Evolutionary conservation across 2,329 filamentous ascomycete genomes (phyloP), one percentile per base, ranked within the genome.

Genomic region (Metarhizium album): DNA sequence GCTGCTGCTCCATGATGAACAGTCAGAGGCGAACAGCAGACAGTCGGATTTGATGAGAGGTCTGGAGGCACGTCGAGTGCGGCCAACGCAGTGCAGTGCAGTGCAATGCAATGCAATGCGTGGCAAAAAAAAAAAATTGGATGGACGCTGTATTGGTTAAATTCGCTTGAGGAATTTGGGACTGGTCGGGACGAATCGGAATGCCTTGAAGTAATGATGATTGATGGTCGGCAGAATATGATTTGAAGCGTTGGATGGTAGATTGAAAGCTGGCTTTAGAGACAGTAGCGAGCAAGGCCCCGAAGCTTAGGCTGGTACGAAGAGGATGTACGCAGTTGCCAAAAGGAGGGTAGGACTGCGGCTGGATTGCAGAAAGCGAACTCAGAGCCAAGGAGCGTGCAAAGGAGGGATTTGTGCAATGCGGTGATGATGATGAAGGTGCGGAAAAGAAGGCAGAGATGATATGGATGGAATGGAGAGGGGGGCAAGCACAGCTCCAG

Each of bases 1-100:
- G 62, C 58, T 70, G 67, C 63, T 72, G 70, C 62, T 72, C 83
- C 83, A 87, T 87, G 67, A 59, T 67, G 74, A 69, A 68, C 70
- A 72, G 67, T 65, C 55, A 66, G 62, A 71, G 70, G 73, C 71
- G 68, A 73, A 64, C 47, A 48, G 45, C 38, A 60, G 38, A 43
- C 49, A 49, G 42, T 46, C 29, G 46, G 23, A 51, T 23, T 20
- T 23, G 20, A 18, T 23, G 20, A 18, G 9, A 16, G 18, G 33
- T 42, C 22, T n/a, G 6, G 4, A 46, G 45, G 74, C 73, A 75
- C 68, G 69, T 68, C 67, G 62, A 60, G 64, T 67, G 68, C 66
- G 62, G 60, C 54, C 52, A 40, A 54, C 56, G 59, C 57, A 49
- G 51, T 43, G 40, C 35, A 42, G 9, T 53, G 40, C 24, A 27